Evolutionary conservation across 1,284 basidiomycete genomes (phyloP), one percentile per base, ranked within the genome.

Genomic region (Mycena sp.): DNA sequence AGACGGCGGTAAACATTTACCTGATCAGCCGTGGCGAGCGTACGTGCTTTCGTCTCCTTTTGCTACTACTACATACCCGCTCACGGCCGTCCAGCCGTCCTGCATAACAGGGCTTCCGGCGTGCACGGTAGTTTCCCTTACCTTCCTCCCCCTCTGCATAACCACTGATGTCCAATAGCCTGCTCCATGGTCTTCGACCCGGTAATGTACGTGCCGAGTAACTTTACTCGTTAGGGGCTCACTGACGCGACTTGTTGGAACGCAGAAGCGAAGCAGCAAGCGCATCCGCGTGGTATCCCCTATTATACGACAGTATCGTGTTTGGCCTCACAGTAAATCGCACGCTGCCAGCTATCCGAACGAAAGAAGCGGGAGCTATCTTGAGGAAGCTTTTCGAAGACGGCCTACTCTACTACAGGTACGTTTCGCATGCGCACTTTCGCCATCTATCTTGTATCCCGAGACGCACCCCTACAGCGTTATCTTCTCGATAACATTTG

Each of bases 351-450:
- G 73, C 80, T 0, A 70, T 84, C 23, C 74, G 76, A 26, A 71
- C 75, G 32, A 77, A 77, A 53, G 72, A 79, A 38, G 74, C 80
- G 0, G 75, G 80, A 6, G 79, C 78, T 56, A 79, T 85, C 28
- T 71, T 83, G 52, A 78, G 75, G 54, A 73, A 79, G 11, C 69
- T 87, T n/a, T 73, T 87, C 19, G 76, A 81, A 70, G 85, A 87
- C 67, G 86, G 85, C 2, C 57, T 86, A 14, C 61, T 85, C 7
- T 87, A 87, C 68, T 87, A 85, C 67, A 80, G 78, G 85, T 84
- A 54, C 21, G 74, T 64, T 29, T n/a, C n/a, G n/a, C 19, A 14
- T 12, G n/a, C 41, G 19, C 29, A 21, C 51, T 40, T 49, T 23
- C n/a, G 17, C 30, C 51, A 26, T 35, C 48, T 55, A 16, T 32